Evolutionary conservation across 306 rosid genomes (phyloP), one percentile per base, ranked within the genome.

Genomic region (Trichosanthes cucumerina): DNA sequence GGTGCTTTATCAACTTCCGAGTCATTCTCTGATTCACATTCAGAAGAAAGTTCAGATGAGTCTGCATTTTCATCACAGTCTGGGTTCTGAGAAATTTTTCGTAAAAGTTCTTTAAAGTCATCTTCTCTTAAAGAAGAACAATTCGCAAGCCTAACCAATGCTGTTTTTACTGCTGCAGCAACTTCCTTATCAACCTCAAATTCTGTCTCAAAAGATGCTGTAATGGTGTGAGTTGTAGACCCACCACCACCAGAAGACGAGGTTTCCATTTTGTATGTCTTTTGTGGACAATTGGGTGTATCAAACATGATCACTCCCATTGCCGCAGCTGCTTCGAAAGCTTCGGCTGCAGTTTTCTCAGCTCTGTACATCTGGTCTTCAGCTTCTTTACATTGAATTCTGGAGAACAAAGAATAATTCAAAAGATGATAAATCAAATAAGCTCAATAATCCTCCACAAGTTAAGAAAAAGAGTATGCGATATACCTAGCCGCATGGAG

Each of bases 101-200:
- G 88, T 23, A 92, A 78, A 47, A 92, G 84, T 34, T 91, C 93
- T 85, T 76, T 86, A 79, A 92, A 88, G 81, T 95, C 98, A 69
- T 88, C 92, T 81, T 84, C 88, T 66, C 82, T 81, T 14, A 92
- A 86, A 70, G 97, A 92, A 80, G 93, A 83, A 79, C 89, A 84
- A 66, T 77, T 87, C 23, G 92, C 93, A 86, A 95, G 98, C 84
- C 78, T 85, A 56, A 85, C 63, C 77, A 95, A 81, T 28, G 97
- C 96, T 78, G 89, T 79, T 86, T 91, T 95, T 68, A 95, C 99
- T 18, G 99, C 93, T 43, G 91, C 91, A 72, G 97, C 97, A 64
- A 92, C 97, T 85, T 92, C 92, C 83, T 79, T 92, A 80, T 91
- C 98, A 33, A 95, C 96, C 62, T 95, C 97, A 79, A 95, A 92